Percentiles rank a stretch among this genome's conserved stretches.
Evolutionary conservation across 306 rosid species (phyloP).

Genomic region (Fagus sylvatica): DNA sequence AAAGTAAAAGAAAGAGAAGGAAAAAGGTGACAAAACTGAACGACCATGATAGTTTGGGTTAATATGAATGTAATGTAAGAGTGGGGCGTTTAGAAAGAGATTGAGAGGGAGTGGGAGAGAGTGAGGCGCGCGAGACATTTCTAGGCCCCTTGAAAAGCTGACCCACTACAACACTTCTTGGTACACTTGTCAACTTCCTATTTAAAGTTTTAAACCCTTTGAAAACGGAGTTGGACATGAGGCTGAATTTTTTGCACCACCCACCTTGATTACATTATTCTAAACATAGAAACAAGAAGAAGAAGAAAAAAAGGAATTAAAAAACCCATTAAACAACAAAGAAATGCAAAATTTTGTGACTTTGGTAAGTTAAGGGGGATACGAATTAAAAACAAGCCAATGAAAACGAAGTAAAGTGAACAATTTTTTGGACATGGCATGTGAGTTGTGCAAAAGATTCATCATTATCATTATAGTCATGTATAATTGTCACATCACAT

Average conservation of each 20-base stretch:
- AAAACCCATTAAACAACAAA: too few species aligned
- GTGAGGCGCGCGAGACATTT: constrained; percentile 31
- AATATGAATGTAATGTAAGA: constrained; percentile 15
- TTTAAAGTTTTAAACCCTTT: background rate
- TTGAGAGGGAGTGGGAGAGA: constrained; percentile 24
- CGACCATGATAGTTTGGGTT: constrained; percentile 35
- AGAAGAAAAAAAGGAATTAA: background rate
- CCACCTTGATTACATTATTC: too few species aligned
- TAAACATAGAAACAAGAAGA: background rate
- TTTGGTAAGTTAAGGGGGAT: too few species aligned
- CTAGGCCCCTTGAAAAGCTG: constrained; percentile 41
- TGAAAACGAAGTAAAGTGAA: too few species aligned
- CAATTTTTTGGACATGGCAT: too few species aligned
- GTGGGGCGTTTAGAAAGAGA: constrained; percentile 35
- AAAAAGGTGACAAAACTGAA: background rate
- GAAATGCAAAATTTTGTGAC: too few species aligned
- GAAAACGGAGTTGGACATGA: background rate
- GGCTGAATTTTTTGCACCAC: background rate
- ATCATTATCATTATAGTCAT: too few species aligned
- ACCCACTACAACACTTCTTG: constrained; percentile 41
- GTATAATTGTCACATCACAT: too few species aligned
- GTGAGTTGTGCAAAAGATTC: too few species aligned
- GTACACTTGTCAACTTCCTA: constrained; percentile 41
- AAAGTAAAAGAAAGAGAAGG: constrained; percentile 1
- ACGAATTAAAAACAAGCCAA: too few species aligned